Percentiles rank a stretch among this genome's conserved stretches.
These are phyloP conservation scores for Phoma herbarum DNA, from an alignment of 2,329 filamentous ascomycete genomes.

Conservation along the genomic window DNA sequence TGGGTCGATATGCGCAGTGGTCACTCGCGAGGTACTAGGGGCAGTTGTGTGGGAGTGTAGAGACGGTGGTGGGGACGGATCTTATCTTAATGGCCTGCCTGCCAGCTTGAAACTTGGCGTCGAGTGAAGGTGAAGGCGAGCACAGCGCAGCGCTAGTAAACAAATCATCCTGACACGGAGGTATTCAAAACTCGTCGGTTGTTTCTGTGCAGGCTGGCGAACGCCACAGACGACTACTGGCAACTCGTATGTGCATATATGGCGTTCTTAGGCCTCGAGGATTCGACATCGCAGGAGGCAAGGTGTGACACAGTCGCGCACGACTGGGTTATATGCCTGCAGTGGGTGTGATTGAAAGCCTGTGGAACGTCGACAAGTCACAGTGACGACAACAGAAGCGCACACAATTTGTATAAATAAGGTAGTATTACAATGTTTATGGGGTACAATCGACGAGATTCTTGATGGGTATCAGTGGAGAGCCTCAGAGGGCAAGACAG, in stretches of 20 bases:
- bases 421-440: conserved; percentile 19
- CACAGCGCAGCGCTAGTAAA: neutral
- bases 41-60: too few relatives aligned
- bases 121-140: neutral
- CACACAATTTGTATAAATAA: neutral
- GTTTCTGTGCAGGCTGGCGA: neutral
- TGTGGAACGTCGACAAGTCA: neutral
- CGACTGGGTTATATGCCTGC: neutral
- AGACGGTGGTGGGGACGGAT: neutral
- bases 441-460: conserved; percentile 2
- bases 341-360: neutral
- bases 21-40: neutral
- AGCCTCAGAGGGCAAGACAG: conserved; percentile 8
- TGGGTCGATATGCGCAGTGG: neutral
- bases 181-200: neutral
- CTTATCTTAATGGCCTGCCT: neutral
- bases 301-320: neutral
- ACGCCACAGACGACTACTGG: neutral
- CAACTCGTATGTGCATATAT: neutral
- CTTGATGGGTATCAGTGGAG: conserved; percentile 19
- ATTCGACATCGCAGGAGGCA: neutral
- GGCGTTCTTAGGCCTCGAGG: neutral
- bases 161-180: neutral
- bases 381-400: neutral
- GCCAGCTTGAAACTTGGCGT: neutral